These are phyloP conservation scores for Kodamaea nitidulidarum DNA, from an alignment of 805 yeast genomes.

Conservation along the genomic window DNA sequence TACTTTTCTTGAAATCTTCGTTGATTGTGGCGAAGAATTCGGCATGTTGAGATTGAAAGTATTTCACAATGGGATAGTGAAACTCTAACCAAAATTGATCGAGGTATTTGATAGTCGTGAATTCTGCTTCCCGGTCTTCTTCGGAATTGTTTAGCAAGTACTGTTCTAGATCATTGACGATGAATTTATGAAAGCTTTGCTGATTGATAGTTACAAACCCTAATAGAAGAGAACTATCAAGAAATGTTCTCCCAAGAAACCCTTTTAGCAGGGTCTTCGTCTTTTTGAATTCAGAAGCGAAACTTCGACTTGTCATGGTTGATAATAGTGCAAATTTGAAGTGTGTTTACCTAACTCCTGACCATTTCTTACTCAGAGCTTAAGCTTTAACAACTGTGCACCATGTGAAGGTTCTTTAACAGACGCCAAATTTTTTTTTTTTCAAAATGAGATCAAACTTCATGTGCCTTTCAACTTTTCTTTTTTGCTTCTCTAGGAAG, in stretches of 20 bases:
- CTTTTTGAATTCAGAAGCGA: conserved; percentile 4
- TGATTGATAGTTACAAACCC: conserved; percentile 50
- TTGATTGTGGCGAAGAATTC: conserved; percentile 17
- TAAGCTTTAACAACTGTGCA: too few species aligned
- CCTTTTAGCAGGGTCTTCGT: conserved; percentile 27
- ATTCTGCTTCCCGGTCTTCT: conserved; percentile 16
- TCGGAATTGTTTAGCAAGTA: conserved; percentile 15
- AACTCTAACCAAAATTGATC: conserved; percentile 58
- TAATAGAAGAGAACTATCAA: conserved; percentile 42
- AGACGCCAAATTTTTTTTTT: not conserved
- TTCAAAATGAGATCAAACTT: not conserved
- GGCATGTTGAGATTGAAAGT: conserved; percentile 43
- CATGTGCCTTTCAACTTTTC: too few species aligned
- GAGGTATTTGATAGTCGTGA: conserved; percentile 32
- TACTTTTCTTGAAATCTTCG: conserved; percentile 16
- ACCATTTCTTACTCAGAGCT: too few species aligned
- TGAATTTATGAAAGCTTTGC: conserved; percentile 42
- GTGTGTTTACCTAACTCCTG: too few species aligned
- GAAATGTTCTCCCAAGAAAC: conserved; percentile 16
- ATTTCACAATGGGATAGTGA: conserved; percentile 61
- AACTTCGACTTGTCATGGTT: conserved; percentile 1
- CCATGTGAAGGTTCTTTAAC: too few species aligned
- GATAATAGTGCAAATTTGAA: too few species aligned
- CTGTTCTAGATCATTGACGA: conserved; percentile 31
- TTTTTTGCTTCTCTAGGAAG: too few species aligned